A percentile compares a stretch with the other conserved stretches of the same genome.
These are phyloP conservation scores for Camellia oleifera DNA, from an alignment of 179 eudicot genomes.

Conservation along the genomic window DNA sequence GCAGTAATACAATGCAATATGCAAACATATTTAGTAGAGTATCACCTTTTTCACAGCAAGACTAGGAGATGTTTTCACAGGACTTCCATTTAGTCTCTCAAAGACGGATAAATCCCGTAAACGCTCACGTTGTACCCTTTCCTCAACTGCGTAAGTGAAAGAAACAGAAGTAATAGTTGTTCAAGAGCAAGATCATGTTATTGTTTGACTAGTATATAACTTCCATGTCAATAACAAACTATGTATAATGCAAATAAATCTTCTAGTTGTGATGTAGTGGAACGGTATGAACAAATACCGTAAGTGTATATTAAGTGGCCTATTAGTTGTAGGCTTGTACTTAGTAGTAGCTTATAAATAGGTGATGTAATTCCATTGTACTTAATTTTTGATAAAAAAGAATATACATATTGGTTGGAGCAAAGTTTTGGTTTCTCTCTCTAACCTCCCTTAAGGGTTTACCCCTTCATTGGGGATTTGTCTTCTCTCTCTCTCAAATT, in stretches of 20 bases:
- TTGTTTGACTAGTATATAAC: not conserved
- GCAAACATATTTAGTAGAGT: not conserved
- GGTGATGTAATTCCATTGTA: too few relatives aligned
- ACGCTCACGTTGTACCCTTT: slow-evolving; percentile 76
- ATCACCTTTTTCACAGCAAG: slow-evolving; percentile 93
- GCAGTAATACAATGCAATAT: not conserved
- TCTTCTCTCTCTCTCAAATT: too few relatives aligned
- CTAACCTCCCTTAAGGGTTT: too few relatives aligned
- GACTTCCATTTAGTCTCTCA: slow-evolving; percentile 81
- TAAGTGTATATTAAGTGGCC: too few relatives aligned
- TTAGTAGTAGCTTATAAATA: too few relatives aligned
- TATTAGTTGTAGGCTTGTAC: too few relatives aligned
- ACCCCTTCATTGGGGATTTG: too few relatives aligned
- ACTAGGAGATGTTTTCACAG: slow-evolving; percentile 55
- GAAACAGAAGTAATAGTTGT: not conserved
- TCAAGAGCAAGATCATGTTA: not conserved
- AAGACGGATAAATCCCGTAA: slow-evolving; percentile 79
- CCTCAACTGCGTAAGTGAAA: slow-evolving; percentile 49
- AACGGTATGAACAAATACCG: too few relatives aligned
- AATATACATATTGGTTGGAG: too few relatives aligned
- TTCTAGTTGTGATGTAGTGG: not conserved
- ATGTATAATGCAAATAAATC: not conserved
- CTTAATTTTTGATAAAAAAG: too few relatives aligned
- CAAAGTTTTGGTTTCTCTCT: too few relatives aligned
- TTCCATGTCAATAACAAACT: not conserved